Conservation (phyloP, 805 yeast species). For the Kodamaea sagamina region DNA sequence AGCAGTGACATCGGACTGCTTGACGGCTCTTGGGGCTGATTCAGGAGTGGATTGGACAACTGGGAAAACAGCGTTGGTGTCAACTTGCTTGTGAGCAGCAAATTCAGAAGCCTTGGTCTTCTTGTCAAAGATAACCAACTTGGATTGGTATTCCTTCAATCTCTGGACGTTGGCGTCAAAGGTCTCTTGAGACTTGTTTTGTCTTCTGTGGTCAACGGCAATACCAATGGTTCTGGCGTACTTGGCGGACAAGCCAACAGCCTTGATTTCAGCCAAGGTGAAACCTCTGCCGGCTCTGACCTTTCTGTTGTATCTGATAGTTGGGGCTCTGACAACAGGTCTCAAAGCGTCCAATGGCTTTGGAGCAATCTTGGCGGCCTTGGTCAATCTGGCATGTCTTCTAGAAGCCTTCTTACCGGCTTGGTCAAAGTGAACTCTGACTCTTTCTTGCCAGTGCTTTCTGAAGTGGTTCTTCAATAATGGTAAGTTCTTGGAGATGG, state of each 20-base stretch:
- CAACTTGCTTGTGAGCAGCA: slow-evolving; percentile 67
- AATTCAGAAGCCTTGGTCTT: slow-evolving; percentile 73
- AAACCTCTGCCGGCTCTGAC: slow-evolving; percentile 99
- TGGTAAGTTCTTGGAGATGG: slow-evolving; percentile 98
- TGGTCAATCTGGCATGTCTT: slow-evolving; percentile 90
- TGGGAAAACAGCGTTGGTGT: slow-evolving; percentile 86
- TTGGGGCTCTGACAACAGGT: slow-evolving; percentile 99
- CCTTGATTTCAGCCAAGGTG: slow-evolving; percentile 96
- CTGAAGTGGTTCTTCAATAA: slow-evolving; percentile 99
- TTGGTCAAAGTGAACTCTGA: slow-evolving; percentile 99
- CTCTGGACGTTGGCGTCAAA: slow-evolving; percentile 94
- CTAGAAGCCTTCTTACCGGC: slow-evolving; percentile 99
- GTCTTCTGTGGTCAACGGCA: slow-evolving; percentile 99
- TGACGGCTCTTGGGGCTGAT: slow-evolving; percentile 86
- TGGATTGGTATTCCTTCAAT: slow-evolving; percentile 93
- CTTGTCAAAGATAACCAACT: slow-evolving; percentile 94
- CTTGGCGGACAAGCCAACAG: slow-evolving; percentile 87
- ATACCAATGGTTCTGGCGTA: slow-evolving; percentile 98
- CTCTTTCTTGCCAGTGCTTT: slow-evolving; percentile 99
- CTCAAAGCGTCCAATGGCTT: slow-evolving; percentile 94
- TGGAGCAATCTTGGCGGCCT: slow-evolving; percentile 96
- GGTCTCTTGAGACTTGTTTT: slow-evolving; percentile 95
- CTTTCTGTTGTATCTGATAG: slow-evolving; percentile 98
- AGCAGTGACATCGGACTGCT: slow-evolving; percentile 69
- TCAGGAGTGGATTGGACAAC: slow-evolving; percentile 76